Evolutionary conservation across 768 basidiomycete species (phyloP).

Genomic region (Bullera alba): DNA sequence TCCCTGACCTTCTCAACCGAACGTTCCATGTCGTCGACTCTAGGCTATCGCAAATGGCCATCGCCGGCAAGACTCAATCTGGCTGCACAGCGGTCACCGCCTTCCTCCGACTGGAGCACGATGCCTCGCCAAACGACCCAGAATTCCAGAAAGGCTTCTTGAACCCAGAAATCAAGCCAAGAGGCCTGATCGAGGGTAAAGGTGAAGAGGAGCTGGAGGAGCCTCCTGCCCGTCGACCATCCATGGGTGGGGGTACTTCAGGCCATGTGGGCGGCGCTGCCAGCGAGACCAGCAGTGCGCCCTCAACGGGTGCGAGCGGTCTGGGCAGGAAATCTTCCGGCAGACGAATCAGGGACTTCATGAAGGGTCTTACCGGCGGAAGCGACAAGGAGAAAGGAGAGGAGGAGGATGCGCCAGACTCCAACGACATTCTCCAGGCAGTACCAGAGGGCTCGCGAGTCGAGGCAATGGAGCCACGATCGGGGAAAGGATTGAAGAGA

Average conservation of each 20-base stretch:
- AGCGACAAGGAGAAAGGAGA: conserved; percentile 11
- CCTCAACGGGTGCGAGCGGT: neutral
- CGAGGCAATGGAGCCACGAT: conserved; percentile 54
- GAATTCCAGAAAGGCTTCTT: conserved; percentile 39
- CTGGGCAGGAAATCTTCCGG: conserved; percentile 28
- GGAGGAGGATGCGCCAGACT: conserved; percentile 16
- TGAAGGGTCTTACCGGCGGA: conserved; percentile 32
- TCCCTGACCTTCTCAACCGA: conserved; percentile 84
- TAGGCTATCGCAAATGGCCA: conserved; percentile 71
- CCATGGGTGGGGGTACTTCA: conserved; percentile 17
- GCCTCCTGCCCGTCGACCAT: conserved; percentile 12
- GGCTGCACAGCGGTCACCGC: conserved; percentile 96
- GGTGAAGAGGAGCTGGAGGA: conserved; percentile 43
- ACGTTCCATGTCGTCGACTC: conserved; percentile 91
- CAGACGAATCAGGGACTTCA: conserved; percentile 38
- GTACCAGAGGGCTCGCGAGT: conserved; percentile 49
- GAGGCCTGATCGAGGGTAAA: conserved; percentile 41
- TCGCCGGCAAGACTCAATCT: conserved; percentile 86
- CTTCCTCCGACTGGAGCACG: conserved; percentile 85
- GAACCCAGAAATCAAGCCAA: conserved; percentile 29
- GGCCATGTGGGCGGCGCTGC: conserved; percentile 18
- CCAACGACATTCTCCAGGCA: neutral
- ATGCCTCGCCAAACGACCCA: conserved; percentile 40
- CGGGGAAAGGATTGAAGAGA: conserved; percentile 54
- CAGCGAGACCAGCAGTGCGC: neutral